These are phyloP conservation scores for Talaromyces sp. DNA, from an alignment of 2,329 filamentous ascomycete species.

Conservation along the genomic window DNA sequence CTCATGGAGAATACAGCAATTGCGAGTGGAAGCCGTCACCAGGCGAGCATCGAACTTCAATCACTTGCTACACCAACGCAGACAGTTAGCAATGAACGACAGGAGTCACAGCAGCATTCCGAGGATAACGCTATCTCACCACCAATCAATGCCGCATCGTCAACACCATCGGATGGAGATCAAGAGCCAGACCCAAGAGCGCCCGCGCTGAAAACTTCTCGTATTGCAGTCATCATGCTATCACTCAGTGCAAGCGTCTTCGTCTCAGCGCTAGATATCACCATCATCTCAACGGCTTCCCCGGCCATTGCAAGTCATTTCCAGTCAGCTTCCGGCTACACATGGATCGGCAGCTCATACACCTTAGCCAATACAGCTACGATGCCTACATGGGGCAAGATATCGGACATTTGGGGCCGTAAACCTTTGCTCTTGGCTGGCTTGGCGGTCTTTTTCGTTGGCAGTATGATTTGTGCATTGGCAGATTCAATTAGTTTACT, in stretches of 20 bases:
- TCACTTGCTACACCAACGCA: neutral
- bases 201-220: neutral
- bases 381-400: slow-evolving; percentile 21
- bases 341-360: slow-evolving; percentile 52
- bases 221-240: slow-evolving; percentile 15
- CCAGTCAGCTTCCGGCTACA: slow-evolving; percentile 46
- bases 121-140: neutral
- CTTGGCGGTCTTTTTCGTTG: slow-evolving; percentile 49
- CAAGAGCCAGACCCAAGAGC: neutral
- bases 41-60: neutral
- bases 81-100: neutral
- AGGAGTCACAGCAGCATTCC: neutral
- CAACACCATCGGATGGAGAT: neutral
- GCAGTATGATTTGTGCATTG: slow-evolving; percentile 47
- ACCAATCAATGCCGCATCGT: neutral
- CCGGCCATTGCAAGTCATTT: slow-evolving; percentile 52
- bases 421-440: slow-evolving; percentile 50
- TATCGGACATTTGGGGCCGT: slow-evolving; percentile 56
- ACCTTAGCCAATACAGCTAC: slow-evolving; percentile 45
- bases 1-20: neutral
- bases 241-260: slow-evolving; percentile 19
- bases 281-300: slow-evolving; percentile 54
- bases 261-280: slow-evolving; percentile 28
- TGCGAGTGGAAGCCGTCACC: neutral
- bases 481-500: slow-evolving; percentile 45